These are phyloP conservation scores for Apiotrichum porosum DNA, from an alignment of 1,284 basidiomycete genomes.

Conservation along the genomic window DNA sequence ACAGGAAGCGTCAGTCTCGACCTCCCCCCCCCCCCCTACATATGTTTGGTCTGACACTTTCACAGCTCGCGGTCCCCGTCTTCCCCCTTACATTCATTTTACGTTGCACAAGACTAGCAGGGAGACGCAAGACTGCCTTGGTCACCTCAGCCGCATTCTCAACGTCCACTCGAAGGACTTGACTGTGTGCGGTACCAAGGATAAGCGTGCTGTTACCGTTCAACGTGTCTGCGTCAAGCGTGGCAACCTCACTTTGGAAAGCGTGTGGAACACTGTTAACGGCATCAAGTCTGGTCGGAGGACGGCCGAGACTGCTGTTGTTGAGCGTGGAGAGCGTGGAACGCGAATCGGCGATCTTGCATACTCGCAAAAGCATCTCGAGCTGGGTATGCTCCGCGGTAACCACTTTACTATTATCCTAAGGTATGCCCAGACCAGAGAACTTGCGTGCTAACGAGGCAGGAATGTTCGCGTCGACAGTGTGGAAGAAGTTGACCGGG, in stretches of 20 bases:
- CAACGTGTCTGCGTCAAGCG: constrained; percentile 84
- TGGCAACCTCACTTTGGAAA: constrained; percentile 70
- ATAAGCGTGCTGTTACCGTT: constrained; percentile 93
- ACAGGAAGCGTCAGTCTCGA: constrained; percentile 11
- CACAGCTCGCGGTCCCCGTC: constrained; percentile 2
- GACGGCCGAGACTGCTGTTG: constrained; percentile 58
- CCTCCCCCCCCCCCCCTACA: no score
- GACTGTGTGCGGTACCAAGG: constrained; percentile 91
- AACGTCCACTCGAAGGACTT: constrained; percentile 73
- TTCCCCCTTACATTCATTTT: constrained; percentile 84
- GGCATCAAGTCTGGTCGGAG: constrained; percentile 57
- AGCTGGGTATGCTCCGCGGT: constrained; percentile 91
- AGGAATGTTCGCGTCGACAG: constrained; percentile 79
- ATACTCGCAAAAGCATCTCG: constrained; percentile 74
- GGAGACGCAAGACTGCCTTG: constrained; percentile 91
- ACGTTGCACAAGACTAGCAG: constrained; percentile 96
- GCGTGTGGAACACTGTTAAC: constrained; percentile 77
- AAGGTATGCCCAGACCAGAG: constrained; percentile 56
- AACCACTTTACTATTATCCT: constrained; percentile 94
- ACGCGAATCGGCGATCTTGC: constrained; percentile 81
- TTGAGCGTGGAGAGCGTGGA: constrained; percentile 78
- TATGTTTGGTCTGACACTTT: not conserved
- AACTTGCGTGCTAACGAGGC: no score
- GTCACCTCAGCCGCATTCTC: constrained; percentile 69
- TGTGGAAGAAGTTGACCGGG: constrained; percentile 64